These are phyloP conservation scores for Diutina catenulata DNA, from an alignment of 1,139 yeast genomes.

Conservation along the genomic window DNA sequence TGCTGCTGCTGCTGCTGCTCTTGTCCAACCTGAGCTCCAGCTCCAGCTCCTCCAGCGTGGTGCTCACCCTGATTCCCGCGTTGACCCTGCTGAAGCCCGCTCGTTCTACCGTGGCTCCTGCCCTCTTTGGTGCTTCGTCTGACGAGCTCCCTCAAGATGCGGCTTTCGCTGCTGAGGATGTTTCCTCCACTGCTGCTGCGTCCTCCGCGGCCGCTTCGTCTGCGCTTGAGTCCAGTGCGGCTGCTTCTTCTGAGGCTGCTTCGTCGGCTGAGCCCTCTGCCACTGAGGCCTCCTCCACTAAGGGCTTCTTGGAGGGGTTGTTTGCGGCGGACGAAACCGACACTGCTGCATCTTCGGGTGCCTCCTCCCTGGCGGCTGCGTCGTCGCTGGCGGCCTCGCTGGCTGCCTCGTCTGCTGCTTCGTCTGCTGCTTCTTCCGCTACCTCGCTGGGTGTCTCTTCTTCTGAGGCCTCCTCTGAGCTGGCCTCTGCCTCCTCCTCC, in stretches of 20 bases:
- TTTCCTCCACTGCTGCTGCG: no score
- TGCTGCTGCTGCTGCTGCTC: neutral
- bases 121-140: no score
- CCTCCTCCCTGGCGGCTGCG: neutral
- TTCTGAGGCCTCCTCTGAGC: neutral
- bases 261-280: neutral
- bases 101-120: no score
- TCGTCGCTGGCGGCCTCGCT: neutral
- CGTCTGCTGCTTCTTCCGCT: neutral
- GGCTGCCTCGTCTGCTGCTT: neutral
- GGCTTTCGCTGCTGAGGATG: no score
- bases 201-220: neutral
- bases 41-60: no score
- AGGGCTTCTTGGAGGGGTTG: neutral
- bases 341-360: no score
- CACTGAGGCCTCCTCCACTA: neutral
- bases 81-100: no score
- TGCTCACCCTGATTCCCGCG: no score
- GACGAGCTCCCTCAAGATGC: no score
- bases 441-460: neutral
- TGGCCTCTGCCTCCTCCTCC: neutral
- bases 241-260: neutral
- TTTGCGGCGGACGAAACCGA: neutral
- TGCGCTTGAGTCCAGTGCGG: neutral
- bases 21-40: no score